Conservation (phyloP, 2,329 filamentous ascomycete species). For the Beauveria brongniartii region DNA sequence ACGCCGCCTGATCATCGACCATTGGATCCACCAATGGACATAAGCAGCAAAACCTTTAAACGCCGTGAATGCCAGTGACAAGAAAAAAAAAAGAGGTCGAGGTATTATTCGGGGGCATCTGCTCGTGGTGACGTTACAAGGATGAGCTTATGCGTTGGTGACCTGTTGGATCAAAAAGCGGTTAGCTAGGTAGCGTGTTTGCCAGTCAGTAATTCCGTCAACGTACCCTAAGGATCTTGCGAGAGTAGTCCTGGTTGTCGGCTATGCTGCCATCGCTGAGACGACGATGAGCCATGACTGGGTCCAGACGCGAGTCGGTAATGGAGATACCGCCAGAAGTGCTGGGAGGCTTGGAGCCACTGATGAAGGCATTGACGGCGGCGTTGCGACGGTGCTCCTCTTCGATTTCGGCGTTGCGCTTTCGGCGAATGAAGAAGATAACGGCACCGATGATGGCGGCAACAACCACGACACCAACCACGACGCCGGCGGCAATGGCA, state of each 20-base stretch:
- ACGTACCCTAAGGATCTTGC: constrained; percentile 86
- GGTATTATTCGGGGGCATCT: constrained; percentile 13
- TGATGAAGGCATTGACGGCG: constrained; percentile 69
- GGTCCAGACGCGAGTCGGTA: constrained; percentile 78
- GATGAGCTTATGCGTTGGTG: constrained; percentile 46
- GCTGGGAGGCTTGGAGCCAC: constrained; percentile 52
- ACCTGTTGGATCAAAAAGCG: constrained; percentile 30
- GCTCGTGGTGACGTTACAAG: constrained; percentile 16
- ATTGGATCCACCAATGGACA: constrained; percentile 27
- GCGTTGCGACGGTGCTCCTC: constrained; percentile 78
- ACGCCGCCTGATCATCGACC: constrained; percentile 29
- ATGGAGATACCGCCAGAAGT: constrained; percentile 61
- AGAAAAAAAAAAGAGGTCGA: constrained; percentile 11
- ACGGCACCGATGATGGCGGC: constrained; percentile 57
- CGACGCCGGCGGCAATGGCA: constrained; percentile 79
- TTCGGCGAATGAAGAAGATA: constrained; percentile 68
- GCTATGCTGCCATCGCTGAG: constrained; percentile 94
- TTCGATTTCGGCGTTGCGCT: constrained; percentile 68
- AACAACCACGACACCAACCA: constrained; percentile 70
- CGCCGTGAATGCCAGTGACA: constrained; percentile 33
- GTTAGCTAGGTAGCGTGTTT: constrained; percentile 13
- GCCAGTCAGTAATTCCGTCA: background rate
- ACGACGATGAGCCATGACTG: constrained; percentile 73
- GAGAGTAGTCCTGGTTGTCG: constrained; percentile 93
- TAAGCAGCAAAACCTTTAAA: constrained; percentile 32